phyloP scores from a whole-genome alignment of 495 filamentous ascomycete species.

The Lasiosphaeria ovina region DNA sequence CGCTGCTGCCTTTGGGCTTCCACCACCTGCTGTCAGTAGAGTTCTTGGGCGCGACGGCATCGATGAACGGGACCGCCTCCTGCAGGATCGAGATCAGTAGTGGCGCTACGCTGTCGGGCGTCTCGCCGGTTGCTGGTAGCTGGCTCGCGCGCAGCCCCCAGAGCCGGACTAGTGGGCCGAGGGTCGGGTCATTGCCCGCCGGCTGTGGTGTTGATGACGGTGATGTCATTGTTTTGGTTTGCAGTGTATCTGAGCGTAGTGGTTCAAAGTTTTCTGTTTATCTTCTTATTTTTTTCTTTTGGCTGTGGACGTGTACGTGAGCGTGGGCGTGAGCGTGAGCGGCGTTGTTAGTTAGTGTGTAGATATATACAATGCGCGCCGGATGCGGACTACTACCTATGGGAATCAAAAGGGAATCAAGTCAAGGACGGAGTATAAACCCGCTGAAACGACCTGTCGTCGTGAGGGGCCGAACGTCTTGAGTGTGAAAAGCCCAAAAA shows the following conservation, averaged over 20 bases:
- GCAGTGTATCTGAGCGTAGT: neutral
- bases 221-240: neutral
- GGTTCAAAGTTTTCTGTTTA: neutral
- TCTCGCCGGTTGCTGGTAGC: slow-evolving; percentile 34
- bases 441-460: no score
- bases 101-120: slow-evolving; percentile 31
- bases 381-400: no score
- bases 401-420: no score
- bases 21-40: slow-evolving; percentile 31
- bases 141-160: slow-evolving; percentile 39
- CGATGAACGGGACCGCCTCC: slow-evolving; percentile 58
- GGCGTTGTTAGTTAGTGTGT: no score
- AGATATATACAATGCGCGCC: no score
- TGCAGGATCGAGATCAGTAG: slow-evolving; percentile 45
- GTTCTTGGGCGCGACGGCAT: slow-evolving; percentile 22
- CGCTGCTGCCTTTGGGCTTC: slow-evolving; percentile 33
- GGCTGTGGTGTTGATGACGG: neutral
- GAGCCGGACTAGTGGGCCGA: slow-evolving; percentile 29
- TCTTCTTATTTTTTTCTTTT: no score
- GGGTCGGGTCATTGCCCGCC: neutral
- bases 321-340: neutral
- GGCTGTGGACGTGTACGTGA: neutral
- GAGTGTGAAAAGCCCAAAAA: no score
- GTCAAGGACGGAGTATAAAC: no score
- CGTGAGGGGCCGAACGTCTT: no score